Conservation (phyloP, 2,329 filamentous ascomycete genomes). For the Cordyceps farinosa region DNA sequence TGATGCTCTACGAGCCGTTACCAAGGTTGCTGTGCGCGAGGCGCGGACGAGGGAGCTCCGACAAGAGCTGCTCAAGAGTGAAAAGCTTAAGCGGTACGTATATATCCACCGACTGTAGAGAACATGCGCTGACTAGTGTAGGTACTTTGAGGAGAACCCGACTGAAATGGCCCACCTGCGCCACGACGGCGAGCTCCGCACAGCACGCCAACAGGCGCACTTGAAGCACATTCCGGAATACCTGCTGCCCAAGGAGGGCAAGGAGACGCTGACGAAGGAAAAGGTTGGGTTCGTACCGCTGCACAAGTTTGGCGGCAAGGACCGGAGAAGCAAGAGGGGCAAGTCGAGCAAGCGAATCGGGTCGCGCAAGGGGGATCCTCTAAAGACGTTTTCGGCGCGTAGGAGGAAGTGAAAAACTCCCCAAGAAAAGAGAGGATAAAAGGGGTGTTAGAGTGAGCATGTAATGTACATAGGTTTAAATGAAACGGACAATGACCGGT, state of each 20-base stretch:
- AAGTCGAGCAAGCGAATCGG: slow-evolving; percentile 44
- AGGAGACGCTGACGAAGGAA: slow-evolving; percentile 61
- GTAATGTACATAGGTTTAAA: background rate
- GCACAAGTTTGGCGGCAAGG: slow-evolving; percentile 52
- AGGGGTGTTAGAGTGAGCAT: background rate
- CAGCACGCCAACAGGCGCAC: slow-evolving; percentile 81
- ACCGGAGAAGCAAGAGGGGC: slow-evolving; percentile 43
- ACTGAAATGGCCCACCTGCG: slow-evolving; percentile 81
- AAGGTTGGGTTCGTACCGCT: slow-evolving; percentile 75
- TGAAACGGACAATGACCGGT: background rate
- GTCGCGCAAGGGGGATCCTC: slow-evolving; percentile 71
- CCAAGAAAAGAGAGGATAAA: background rate
- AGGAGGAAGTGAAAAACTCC: slow-evolving; percentile 37
- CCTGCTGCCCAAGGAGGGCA: slow-evolving; percentile 74
- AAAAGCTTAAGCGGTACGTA: slow-evolving; percentile 73
- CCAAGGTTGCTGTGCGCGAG: slow-evolving; percentile 83
- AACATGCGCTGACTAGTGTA: slow-evolving; percentile 21
- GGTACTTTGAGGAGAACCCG: slow-evolving; percentile 95
- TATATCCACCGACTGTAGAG: background rate
- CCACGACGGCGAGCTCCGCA: slow-evolving; percentile 83
- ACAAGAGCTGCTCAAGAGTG: slow-evolving; percentile 86
- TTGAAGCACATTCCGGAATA: slow-evolving; percentile 95
- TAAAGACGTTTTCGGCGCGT: slow-evolving; percentile 80
- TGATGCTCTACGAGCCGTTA: slow-evolving; percentile 86
- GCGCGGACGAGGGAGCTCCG: slow-evolving; percentile 83